Evolutionary conservation across 768 basidiomycete species (phyloP).

Genomic region (Macrolepiota fuliginosa): DNA sequence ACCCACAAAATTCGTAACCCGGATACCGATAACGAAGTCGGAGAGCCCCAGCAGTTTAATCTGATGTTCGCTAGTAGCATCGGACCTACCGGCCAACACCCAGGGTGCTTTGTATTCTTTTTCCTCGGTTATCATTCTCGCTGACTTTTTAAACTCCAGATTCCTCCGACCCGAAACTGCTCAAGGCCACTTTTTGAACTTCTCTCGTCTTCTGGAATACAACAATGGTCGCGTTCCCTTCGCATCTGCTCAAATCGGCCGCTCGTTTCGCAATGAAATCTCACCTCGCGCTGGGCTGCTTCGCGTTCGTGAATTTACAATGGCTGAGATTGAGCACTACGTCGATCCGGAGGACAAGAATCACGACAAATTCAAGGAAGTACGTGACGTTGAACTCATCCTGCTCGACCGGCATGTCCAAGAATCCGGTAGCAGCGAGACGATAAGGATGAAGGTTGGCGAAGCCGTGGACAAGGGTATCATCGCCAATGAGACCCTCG

Average conservation of each 20-base stretch:
- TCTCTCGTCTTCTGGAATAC: slow-evolving; percentile 94
- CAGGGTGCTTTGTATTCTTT: slow-evolving; percentile 58
- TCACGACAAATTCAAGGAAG: slow-evolving; percentile 82
- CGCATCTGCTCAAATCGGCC: slow-evolving; percentile 95
- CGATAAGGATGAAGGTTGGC: slow-evolving; percentile 71
- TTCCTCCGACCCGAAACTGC: slow-evolving; percentile 98
- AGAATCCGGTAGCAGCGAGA: slow-evolving; percentile 62
- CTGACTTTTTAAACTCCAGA: slow-evolving; percentile 35
- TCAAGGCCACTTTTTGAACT: slow-evolving; percentile 98
- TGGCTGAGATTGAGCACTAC: slow-evolving; percentile 99
- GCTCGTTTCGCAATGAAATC: slow-evolving; percentile 97
- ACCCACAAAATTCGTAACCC: slow-evolving; percentile 84
- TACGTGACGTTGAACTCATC: slow-evolving; percentile 68
- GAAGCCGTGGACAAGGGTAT: slow-evolving; percentile 85
- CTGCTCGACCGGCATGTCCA: slow-evolving; percentile 88
- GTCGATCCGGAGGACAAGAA: slow-evolving; percentile 93
- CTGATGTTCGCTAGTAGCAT: slow-evolving; percentile 98
- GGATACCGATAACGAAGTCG: slow-evolving; percentile 88
- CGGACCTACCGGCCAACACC: slow-evolving; percentile 95
- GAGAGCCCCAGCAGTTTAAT: slow-evolving; percentile 95
- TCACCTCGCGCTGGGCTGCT: slow-evolving; percentile 94
- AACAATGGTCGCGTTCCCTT: slow-evolving; percentile 97
- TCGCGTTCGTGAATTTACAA: slow-evolving; percentile 97
- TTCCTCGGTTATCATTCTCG: slow-evolving; percentile 5
- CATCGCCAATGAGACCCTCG: slow-evolving; percentile 96